phyloP scores from a whole-genome alignment of 2,329 filamentous ascomycete genomes.

The Fusarium acutatum region DNA sequence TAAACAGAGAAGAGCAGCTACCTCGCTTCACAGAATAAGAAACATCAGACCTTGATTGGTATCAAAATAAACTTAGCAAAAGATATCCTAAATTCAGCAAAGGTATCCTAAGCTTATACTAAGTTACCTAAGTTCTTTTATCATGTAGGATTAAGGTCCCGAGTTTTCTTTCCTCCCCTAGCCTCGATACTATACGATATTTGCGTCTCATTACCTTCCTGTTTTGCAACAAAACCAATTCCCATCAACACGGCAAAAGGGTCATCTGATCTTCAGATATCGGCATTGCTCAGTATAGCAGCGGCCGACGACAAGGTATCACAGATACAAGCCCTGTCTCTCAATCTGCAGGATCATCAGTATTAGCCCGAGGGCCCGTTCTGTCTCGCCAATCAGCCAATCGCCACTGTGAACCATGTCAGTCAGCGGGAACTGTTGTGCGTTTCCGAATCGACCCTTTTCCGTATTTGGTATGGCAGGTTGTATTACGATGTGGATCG shows the following conservation, averaged over 20 bases:
- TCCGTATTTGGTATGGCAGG: background rate
- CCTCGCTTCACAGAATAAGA: too few species aligned
- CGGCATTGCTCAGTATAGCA: background rate
- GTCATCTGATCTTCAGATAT: background rate
- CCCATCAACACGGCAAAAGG: background rate
- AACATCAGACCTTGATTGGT: too few species aligned
- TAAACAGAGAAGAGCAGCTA: background rate
- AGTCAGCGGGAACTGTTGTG: background rate
- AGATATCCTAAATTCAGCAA: too few species aligned
- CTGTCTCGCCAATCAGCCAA: background rate
- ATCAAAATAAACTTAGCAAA: too few species aligned
- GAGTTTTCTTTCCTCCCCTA: background rate
- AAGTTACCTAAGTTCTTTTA: fast-evolving
- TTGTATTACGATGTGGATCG: background rate
- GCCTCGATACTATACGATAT: background rate
- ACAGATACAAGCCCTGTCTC: background rate
- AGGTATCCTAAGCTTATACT: background rate
- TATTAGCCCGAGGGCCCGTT: background rate
- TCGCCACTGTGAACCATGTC: background rate
- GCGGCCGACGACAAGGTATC: background rate
- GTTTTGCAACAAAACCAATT: fast-evolving
- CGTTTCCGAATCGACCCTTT: background rate
- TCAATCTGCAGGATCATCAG: background rate
- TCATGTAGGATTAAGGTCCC: background rate
- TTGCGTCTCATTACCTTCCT: background rate